These are phyloP conservation scores for Apium graveolens DNA, from an alignment of 129 eudicot genomes.

Conservation along the genomic window DNA sequence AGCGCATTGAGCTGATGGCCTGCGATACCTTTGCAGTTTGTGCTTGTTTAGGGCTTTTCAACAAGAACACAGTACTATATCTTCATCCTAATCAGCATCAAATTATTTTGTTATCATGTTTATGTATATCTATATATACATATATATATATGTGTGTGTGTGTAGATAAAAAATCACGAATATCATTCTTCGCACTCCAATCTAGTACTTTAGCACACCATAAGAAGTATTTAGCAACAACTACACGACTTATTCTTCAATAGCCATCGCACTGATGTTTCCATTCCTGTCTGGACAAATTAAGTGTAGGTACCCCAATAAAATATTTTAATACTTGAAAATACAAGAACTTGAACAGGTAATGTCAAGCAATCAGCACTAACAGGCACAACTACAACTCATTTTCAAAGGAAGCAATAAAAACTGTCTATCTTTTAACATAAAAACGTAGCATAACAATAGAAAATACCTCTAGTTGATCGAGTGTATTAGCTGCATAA, in stretches of 20 bases:
- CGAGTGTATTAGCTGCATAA: slow-evolving; percentile 71
- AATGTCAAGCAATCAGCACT: neutral
- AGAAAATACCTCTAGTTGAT: slow-evolving; percentile 54
- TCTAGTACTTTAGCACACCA: neutral
- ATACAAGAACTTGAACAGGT: neutral
- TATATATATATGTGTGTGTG: neutral
- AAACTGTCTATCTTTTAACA: neutral
- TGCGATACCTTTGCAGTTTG: neutral
- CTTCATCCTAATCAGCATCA: neutral
- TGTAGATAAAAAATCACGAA: neutral
- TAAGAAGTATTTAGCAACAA: neutral
- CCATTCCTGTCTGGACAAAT: neutral
- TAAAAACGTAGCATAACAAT: slow-evolving; percentile 8
- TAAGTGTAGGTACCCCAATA: neutral
- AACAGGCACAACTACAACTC: neutral
- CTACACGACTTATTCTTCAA: neutral
- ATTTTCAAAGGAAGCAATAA: neutral
- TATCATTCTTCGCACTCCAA: neutral
- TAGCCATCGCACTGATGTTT: neutral
- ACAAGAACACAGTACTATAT: neutral
- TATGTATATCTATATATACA: too few relatives aligned
- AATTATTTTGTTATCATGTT: neutral
- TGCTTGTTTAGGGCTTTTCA: neutral
- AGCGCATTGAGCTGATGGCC: neutral
- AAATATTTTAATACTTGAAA: neutral